These are phyloP conservation scores for Phaffia rhodozyma DNA, from an alignment of 1,284 basidiomycete genomes.

Conservation along the genomic window DNA sequence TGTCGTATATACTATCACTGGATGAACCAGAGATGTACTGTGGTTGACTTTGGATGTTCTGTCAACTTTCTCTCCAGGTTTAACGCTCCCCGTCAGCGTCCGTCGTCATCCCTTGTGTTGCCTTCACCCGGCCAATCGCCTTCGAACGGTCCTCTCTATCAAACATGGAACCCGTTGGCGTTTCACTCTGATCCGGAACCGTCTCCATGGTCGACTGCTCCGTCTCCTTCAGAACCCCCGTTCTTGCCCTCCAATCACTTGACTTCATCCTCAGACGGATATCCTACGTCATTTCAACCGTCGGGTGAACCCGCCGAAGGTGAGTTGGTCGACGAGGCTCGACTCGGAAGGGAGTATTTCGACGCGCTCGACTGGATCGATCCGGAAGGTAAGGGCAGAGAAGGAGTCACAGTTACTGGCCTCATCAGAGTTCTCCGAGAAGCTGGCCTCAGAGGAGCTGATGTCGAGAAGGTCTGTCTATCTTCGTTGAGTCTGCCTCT, in stretches of 20 bases:
- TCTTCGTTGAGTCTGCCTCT: background rate
- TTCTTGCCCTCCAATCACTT: background rate
- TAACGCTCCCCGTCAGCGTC: conserved; percentile 7
- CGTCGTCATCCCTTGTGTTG: background rate
- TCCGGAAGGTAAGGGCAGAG: conserved; percentile 6
- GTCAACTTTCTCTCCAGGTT: conserved; percentile 6
- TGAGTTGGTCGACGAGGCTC: conserved; percentile 4
- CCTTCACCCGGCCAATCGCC: background rate
- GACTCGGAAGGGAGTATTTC: background rate
- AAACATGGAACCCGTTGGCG: conserved; percentile 2
- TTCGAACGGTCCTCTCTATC: background rate
- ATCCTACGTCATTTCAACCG: background rate
- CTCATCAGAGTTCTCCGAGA: background rate
- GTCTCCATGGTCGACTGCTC: conserved; percentile 6
- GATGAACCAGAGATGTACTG: no score
- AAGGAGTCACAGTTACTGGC: background rate
- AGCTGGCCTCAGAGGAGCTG: background rate
- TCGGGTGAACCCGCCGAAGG: background rate
- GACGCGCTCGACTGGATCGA: conserved; percentile 13
- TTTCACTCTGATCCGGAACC: conserved; percentile 5
- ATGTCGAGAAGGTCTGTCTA: conserved; percentile 11
- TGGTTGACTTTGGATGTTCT: no score
- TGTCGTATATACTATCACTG: no score
- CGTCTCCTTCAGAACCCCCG: conserved; percentile 2
- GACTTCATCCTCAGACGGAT: background rate